phyloP scores from a whole-genome alignment of 345 rosid species.

The Arabidopsis suecica region DNA sequence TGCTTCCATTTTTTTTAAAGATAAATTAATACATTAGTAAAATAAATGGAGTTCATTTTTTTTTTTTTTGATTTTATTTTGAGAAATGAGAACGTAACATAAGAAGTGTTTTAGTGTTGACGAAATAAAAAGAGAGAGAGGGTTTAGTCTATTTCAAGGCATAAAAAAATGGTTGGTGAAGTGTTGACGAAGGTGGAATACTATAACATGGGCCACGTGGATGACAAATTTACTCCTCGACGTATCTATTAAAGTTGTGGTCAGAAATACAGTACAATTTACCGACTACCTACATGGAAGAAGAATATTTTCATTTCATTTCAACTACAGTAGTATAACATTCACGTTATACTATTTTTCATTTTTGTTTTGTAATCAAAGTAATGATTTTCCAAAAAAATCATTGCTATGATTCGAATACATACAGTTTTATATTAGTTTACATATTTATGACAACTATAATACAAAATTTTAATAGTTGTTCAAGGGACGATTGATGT shows the following conservation, averaged over 20 bases:
- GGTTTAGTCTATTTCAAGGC: slow-evolving; percentile 11
- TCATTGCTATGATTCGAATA: neutral
- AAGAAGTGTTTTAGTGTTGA: slow-evolving; percentile 18
- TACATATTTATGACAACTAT: too few species aligned
- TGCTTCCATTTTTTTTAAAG: slow-evolving; percentile 6
- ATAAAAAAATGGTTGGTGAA: slow-evolving; percentile 38
- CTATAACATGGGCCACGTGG: slow-evolving; percentile 44
- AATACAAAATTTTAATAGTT: too few species aligned
- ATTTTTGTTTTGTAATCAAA: neutral
- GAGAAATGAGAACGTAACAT: slow-evolving; percentile 1
- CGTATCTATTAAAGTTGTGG: slow-evolving; percentile 31
- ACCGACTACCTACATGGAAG: slow-evolving; percentile 3
- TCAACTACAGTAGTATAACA: neutral
- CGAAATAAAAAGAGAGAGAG: neutral
- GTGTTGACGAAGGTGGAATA: slow-evolving; percentile 46
- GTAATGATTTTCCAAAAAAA: neutral
- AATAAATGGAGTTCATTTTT: neutral
- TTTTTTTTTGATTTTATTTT: neutral
- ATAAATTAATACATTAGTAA: neutral
- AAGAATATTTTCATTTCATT: neutral
- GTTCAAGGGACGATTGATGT: neutral
- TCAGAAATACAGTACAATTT: slow-evolving; percentile 14
- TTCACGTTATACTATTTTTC: neutral
- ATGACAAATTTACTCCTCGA: neutral
- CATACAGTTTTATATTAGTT: neutral